These are phyloP conservation scores for Chlorella vulgaris DNA, from an alignment of 139 green algal species.

Conservation along the genomic window DNA sequence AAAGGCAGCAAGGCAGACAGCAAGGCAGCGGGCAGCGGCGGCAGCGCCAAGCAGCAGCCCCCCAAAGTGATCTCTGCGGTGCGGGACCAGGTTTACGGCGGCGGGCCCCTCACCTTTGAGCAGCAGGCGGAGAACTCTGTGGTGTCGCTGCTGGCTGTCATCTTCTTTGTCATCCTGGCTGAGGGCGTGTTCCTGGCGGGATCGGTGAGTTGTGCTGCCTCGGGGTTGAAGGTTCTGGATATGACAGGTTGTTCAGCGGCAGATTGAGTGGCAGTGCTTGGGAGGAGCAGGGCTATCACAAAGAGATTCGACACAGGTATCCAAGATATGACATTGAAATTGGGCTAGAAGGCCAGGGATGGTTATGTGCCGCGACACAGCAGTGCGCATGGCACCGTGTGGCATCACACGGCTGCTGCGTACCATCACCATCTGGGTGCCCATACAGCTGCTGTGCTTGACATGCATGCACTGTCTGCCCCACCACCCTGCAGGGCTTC, in stretches of 20 bases:
- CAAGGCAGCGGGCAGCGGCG: background rate
- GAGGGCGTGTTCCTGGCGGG: constrained; percentile 55
- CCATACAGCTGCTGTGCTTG: too few relatives aligned
- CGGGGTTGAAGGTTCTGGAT: too few relatives aligned
- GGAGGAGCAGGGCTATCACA: too few relatives aligned
- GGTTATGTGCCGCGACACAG: too few relatives aligned
- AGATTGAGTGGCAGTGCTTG: too few relatives aligned
- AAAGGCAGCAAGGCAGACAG: background rate
- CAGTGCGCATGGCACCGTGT: background rate
- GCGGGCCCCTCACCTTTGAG: constrained; percentile 21
- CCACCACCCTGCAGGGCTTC: constrained; percentile 55
- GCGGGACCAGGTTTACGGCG: constrained; percentile 47
- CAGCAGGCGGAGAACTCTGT: constrained; percentile 40
- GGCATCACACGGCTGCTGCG: too few relatives aligned
- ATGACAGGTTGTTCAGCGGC: too few relatives aligned
- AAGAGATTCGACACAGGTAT: too few relatives aligned
- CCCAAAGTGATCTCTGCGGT: constrained; percentile 27
- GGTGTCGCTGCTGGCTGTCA: constrained; percentile 31
- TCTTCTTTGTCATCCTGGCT: constrained; percentile 56
- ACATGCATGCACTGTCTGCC: background rate
- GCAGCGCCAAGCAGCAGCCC: background rate
- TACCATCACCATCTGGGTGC: too few relatives aligned
- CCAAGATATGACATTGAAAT: too few relatives aligned
- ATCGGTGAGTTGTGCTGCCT: constrained; percentile 43
- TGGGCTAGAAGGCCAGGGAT: too few relatives aligned